phyloP scores from a whole-genome alignment of 805 yeast species.

The Cyberlindnera maritima region DNA sequence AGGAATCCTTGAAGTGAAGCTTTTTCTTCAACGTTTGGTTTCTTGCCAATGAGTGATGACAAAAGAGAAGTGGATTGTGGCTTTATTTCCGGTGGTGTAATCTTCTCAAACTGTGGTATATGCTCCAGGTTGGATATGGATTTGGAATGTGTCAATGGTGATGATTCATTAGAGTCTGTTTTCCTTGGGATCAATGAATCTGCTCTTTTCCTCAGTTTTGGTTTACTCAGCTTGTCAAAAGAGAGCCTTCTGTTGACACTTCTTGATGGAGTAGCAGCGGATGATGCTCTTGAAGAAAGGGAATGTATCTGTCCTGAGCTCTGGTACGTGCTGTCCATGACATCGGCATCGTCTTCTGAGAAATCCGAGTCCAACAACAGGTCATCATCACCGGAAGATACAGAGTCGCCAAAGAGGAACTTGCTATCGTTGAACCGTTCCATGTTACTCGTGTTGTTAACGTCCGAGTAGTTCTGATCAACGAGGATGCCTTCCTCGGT shows the following conservation, averaged over 20 bases:
- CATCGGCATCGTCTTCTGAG: slow-evolving; percentile 38
- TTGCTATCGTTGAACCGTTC: slow-evolving; percentile 16
- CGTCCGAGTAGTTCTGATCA: slow-evolving; percentile 26
- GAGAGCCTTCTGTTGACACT: slow-evolving; percentile 20
- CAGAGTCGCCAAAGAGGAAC: slow-evolving; percentile 20
- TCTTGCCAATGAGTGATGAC: slow-evolving; percentile 43
- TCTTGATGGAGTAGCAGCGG: slow-evolving; percentile 15
- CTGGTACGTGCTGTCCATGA: slow-evolving; percentile 39
- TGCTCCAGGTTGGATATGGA: slow-evolving; percentile 1
- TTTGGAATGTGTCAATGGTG: slow-evolving; percentile 3
- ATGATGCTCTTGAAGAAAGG: slow-evolving; percentile 18
- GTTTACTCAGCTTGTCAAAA: slow-evolving; percentile 20
- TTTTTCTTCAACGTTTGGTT: slow-evolving; percentile 18
- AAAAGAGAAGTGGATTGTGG: slow-evolving; percentile 32
- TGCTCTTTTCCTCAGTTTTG: slow-evolving; percentile 15
- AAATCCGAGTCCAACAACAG: slow-evolving; percentile 31
- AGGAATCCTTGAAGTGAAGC: slow-evolving; percentile 44
- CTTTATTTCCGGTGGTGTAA: neutral
- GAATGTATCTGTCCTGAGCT: slow-evolving; percentile 27
- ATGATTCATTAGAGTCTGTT: neutral
- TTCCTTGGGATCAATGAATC: slow-evolving; percentile 13
- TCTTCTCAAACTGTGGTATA: slow-evolving; percentile 5
- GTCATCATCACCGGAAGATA: slow-evolving; percentile 32
- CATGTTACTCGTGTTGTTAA: slow-evolving; percentile 18
- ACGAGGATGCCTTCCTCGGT: slow-evolving; percentile 23